Percentiles rank a stretch among this genome's conserved stretches.
Conservation (phyloP, 2,329 filamentous ascomycete genomes). For the Colletotrichum brevisporum region DNA sequence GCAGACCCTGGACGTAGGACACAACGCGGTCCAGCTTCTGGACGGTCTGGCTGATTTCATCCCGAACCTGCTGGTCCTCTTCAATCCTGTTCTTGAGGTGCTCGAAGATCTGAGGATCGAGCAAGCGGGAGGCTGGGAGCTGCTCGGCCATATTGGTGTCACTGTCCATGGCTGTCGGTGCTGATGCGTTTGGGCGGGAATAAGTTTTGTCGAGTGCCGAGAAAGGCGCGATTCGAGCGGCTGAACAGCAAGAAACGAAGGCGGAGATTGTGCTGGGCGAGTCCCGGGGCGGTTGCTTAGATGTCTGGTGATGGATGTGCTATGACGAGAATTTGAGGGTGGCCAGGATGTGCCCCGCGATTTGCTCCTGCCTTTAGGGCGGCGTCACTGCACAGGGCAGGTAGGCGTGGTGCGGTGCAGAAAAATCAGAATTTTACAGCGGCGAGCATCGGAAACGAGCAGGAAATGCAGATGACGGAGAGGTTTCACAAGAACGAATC, state of each 20-base stretch:
- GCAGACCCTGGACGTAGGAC: conserved; percentile 82
- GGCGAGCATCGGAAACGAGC: background rate
- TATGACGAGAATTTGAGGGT: background rate
- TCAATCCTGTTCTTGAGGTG: conserved; percentile 91
- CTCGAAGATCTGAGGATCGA: conserved; percentile 88
- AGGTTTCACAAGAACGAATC: background rate
- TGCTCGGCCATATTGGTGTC: conserved; percentile 41
- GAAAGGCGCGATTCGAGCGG: too few relatives aligned
- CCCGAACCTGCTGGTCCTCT: conserved; percentile 84
- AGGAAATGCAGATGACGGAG: too few relatives aligned
- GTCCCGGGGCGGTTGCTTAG: background rate
- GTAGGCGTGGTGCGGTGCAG: background rate
- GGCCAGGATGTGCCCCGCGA: background rate
- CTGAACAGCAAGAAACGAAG: too few relatives aligned
- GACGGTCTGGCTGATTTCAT: conserved; percentile 86
- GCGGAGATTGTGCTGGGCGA: too few relatives aligned
- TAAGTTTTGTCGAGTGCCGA: background rate
- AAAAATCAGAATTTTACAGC: conserved; percentile 34
- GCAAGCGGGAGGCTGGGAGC: conserved; percentile 48
- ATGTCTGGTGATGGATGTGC: background rate
- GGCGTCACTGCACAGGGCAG: background rate
- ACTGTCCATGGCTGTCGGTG: conserved; percentile 36
- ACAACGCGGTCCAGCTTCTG: conserved; percentile 88
- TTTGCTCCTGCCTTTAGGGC: background rate
- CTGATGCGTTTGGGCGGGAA: background rate